These are phyloP conservation scores for Solanum medicagineum DNA, from an alignment of 257 asterid genomes.

Conservation along the genomic window DNA sequence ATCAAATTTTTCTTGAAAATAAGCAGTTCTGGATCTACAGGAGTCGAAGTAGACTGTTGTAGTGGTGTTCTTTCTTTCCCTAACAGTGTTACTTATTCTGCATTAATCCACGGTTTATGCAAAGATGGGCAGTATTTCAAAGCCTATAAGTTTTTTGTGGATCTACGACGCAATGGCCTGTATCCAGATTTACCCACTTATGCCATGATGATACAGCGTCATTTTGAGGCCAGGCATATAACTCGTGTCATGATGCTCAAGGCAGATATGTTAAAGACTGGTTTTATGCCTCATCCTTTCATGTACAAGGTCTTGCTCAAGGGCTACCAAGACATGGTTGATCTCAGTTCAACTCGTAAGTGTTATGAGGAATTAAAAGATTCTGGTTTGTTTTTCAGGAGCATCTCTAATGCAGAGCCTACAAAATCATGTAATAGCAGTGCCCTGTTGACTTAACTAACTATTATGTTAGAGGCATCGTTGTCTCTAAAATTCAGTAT, in stretches of 20 bases:
- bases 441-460: background rate
- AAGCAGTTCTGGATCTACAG: background rate
- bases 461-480: background rate
- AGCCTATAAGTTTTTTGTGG: constrained; percentile 53
- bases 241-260: constrained; percentile 51
- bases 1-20: constrained; percentile 37
- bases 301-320: constrained; percentile 18
- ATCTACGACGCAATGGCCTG: constrained; percentile 40
- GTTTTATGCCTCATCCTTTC: constrained; percentile 21
- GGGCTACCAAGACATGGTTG: constrained; percentile 35
- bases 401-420: background rate
- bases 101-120: constrained; percentile 43
- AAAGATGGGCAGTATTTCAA: constrained; percentile 37
- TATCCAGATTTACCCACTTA: constrained; percentile 30
- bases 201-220: constrained; percentile 27
- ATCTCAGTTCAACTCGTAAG: constrained; percentile 30
- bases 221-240: constrained; percentile 25
- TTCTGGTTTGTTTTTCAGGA: background rate
- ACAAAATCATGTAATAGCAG: background rate
- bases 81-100: constrained; percentile 28
- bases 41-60: background rate
- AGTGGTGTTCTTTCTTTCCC: background rate
- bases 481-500: background rate
- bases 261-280: constrained; percentile 66
- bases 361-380: constrained; percentile 19